These are phyloP conservation scores for Eucalyptus cloeziana DNA, from an alignment of 345 rosid species.

Conservation along the genomic window DNA sequence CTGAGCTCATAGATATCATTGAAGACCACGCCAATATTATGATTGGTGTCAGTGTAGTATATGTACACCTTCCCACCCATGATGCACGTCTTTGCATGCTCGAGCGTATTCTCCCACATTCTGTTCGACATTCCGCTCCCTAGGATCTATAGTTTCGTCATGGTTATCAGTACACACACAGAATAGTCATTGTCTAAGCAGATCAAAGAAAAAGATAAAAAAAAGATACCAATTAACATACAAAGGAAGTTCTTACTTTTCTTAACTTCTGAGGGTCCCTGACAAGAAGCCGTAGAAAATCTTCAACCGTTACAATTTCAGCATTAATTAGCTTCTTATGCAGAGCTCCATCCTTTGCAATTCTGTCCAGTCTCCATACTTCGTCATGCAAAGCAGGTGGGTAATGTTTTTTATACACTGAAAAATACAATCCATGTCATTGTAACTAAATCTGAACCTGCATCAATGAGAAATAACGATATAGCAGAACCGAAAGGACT, in stretches of 20 bases:
- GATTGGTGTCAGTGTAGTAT: slow-evolving; percentile 48
- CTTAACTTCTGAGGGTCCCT: slow-evolving; percentile 67
- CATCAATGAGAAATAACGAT: neutral
- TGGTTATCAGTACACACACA: neutral
- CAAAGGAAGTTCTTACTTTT: slow-evolving; percentile 31
- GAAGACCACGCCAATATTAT: slow-evolving; percentile 60
- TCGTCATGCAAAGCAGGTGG: slow-evolving; percentile 91
- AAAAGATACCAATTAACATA: neutral
- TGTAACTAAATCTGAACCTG: neutral
- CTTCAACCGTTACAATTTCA: slow-evolving; percentile 62
- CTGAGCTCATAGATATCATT: slow-evolving; percentile 71
- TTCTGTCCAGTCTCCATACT: slow-evolving; percentile 94
- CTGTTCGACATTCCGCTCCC: slow-evolving; percentile 98
- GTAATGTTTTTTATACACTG: slow-evolving; percentile 93
- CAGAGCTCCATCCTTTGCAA: slow-evolving; percentile 92
- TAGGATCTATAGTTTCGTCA: slow-evolving; percentile 31
- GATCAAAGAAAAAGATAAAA: neutral
- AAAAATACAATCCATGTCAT: slow-evolving; percentile 1
- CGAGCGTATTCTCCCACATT: slow-evolving; percentile 96
- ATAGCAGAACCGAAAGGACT: neutral
- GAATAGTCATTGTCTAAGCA: neutral
- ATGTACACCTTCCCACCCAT: slow-evolving; percentile 77
- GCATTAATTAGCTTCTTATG: slow-evolving; percentile 69
- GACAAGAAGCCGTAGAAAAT: slow-evolving; percentile 70
- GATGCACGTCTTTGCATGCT: slow-evolving; percentile 91